phyloP scores from a whole-genome alignment of 1,284 basidiomycete genomes.

The Microbotryomycetes sp. region DNA sequence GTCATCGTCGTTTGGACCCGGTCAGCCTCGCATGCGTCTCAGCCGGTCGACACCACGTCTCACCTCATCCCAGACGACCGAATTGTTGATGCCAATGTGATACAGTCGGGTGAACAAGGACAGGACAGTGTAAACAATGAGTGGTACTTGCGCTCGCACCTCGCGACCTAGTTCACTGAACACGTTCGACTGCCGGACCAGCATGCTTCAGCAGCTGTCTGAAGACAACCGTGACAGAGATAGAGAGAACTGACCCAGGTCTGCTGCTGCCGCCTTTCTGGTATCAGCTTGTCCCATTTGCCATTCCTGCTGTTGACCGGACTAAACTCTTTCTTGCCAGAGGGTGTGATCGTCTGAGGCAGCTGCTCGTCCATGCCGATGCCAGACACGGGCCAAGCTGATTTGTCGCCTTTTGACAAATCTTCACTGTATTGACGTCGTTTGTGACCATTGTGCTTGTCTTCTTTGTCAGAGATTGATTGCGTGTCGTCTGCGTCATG shows the following conservation, averaged over 20 bases:
- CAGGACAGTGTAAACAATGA: slow-evolving; percentile 82
- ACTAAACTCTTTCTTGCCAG: slow-evolving; percentile 17
- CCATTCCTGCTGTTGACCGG: slow-evolving; percentile 2
- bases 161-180: slow-evolving; percentile 22
- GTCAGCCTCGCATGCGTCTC: too few species aligned
- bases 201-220: background rate
- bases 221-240: background rate
- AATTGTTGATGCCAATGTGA: slow-evolving; percentile 77
- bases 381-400: slow-evolving; percentile 20
- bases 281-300: slow-evolving; percentile 25
- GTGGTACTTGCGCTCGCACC: slow-evolving; percentile 54
- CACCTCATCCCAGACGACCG: slow-evolving; percentile 92
- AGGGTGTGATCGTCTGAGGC: slow-evolving; percentile 12
- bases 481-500: background rate
- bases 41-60: too few species aligned
- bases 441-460: background rate
- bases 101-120: slow-evolving; percentile 92
- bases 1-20: too few species aligned
- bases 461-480: too few species aligned
- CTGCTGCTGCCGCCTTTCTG: slow-evolving; percentile 6
- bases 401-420: slow-evolving; percentile 10
- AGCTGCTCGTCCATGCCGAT: slow-evolving; percentile 30
- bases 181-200: slow-evolving; percentile 9
- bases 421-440: background rate
- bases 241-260: slow-evolving; percentile 20